Evolutionary conservation across 495 filamentous ascomycete species (phyloP).

Genomic region (Apiosordaria backusii): DNA sequence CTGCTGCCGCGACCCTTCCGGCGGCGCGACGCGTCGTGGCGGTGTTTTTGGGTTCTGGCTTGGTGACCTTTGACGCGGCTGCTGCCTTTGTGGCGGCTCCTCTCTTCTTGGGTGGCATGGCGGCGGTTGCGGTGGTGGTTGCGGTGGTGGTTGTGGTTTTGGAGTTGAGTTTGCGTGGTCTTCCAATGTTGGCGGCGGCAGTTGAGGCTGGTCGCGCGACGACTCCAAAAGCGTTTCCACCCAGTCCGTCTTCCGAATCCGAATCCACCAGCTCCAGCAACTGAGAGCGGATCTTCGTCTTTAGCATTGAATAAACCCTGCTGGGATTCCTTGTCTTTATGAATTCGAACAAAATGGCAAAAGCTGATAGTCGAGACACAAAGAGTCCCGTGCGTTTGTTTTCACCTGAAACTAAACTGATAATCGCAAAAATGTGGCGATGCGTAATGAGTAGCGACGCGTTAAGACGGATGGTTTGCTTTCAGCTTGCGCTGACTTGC

Average conservation of each 20-base stretch:
- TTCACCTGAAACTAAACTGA: neutral
- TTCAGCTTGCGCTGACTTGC: neutral
- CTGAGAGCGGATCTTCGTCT: conserved; percentile 40
- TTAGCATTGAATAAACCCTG: conserved; percentile 30
- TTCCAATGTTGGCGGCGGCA: conserved; percentile 7
- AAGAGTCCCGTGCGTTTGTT: conserved; percentile 4
- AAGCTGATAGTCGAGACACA: neutral
- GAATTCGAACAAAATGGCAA: neutral
- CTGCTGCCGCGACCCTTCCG: conserved; percentile 29
- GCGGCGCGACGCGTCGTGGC: conserved; percentile 28
- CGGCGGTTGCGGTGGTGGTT: conserved; percentile 22
- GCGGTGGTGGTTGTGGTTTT: neutral
- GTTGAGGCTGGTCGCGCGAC: neutral
- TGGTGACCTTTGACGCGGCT: conserved; percentile 39
- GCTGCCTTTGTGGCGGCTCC: conserved; percentile 18
- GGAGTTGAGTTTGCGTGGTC: conserved; percentile 32
- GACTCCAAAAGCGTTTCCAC: conserved; percentile 10
- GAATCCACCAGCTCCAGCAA: conserved; percentile 63
- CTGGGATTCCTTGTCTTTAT: neutral
- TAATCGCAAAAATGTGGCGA: neutral
- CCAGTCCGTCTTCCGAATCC: conserved; percentile 60
- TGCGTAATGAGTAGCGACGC: conserved; percentile 7
- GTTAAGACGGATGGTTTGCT: conserved; percentile 1
- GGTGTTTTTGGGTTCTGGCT: conserved; percentile 31
- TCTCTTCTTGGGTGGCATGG: conserved; percentile 47